Evolutionary conservation across 805 yeast species (phyloP), one percentile per base, ranked within the genome.

Genomic region (Kodamaea jinghongensis): DNA sequence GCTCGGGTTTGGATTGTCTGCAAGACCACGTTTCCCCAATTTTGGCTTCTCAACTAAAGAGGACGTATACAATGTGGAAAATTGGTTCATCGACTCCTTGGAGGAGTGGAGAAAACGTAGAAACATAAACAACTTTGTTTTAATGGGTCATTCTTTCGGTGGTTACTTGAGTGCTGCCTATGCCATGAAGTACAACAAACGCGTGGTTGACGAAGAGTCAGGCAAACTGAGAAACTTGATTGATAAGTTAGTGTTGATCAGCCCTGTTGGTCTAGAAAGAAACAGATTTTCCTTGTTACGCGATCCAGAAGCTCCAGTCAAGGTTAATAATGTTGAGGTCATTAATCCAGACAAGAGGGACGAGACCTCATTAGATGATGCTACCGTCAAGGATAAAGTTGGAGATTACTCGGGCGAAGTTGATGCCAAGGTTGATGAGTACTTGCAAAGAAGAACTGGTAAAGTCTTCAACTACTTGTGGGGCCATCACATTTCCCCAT

Each of bases 1-100:
- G 50, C 76, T 82, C 0, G 89, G 89, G 3, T 81, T 80, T 60
- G 91, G 91, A 1, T 62, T 82, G 7, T 81, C 89, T 0, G 70
- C 83, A 5, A 64, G 86, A 49, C 83, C 83, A 1, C 48, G 58
- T 7, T 70, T 59, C 43, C 75, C 75, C 2, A 50, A 54, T 8
- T 58, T 60, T 16, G 43, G 51, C 2, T 16, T 48, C n/a, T 43
- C 50, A 6, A 60, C 70, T 12, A 57, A 60, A 29, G 62, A 60
- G 16, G 73, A 66, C 22, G 48, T 69, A n/a, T 48, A 51, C 28
- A 51, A 63, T 45, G 51, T 54, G 16, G 75, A 70, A 41, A 66
- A 65, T 46, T 70, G 73, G 73, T 69, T 67, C 42, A 61, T 68
- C 29, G 75, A 70, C 49, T 43, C 70, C 4, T 36, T 70, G 12